Conservation (phyloP, 805 yeast species). For the Ogataea paraovalis region DNA sequence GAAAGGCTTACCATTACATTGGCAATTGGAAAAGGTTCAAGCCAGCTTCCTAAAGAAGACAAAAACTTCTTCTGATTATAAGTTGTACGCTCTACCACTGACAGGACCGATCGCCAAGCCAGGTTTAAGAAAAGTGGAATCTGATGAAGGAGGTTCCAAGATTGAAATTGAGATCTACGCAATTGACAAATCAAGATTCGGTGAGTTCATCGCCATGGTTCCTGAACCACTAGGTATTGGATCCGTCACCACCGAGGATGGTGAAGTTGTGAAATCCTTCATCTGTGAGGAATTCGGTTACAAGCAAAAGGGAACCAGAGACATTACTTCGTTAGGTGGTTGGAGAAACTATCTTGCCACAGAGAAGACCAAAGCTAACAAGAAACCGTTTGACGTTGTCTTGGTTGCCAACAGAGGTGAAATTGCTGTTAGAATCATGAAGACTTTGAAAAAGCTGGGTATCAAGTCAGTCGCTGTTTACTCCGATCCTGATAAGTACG, state of each 20-base stretch:
- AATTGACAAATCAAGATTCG: slow-evolving; percentile 73
- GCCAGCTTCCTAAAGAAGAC: slow-evolving; percentile 68
- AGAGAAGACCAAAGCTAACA: slow-evolving; percentile 24
- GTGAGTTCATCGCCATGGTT: slow-evolving; percentile 79
- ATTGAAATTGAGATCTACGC: slow-evolving; percentile 82
- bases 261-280: slow-evolving; percentile 86
- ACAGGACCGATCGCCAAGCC: slow-evolving; percentile 85
- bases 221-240: slow-evolving; percentile 97
- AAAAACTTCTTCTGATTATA: slow-evolving; percentile 66
- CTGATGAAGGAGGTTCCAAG: slow-evolving; percentile 44
- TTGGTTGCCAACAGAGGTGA: slow-evolving; percentile 97
- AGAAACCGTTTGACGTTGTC: slow-evolving; percentile 75
- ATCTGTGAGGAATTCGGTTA: slow-evolving; percentile 93
- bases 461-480: slow-evolving; percentile 83
- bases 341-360: slow-evolving; percentile 64
- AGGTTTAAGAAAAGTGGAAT: slow-evolving; percentile 68
- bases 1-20: slow-evolving; percentile 81
- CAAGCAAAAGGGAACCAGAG: slow-evolving; percentile 62
- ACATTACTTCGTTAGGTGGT: slow-evolving; percentile 85
- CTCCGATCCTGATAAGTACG: slow-evolving; percentile 85
- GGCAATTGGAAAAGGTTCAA: slow-evolving; percentile 85
- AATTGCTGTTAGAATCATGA: slow-evolving; percentile 91
- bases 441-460: slow-evolving; percentile 74
- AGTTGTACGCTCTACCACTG: slow-evolving; percentile 77
- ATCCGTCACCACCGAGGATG: slow-evolving; percentile 75